Evolutionary conservation across 371 early-diverging fungal species (phyloP).

Genomic region (Fennellomyces sp.): DNA sequence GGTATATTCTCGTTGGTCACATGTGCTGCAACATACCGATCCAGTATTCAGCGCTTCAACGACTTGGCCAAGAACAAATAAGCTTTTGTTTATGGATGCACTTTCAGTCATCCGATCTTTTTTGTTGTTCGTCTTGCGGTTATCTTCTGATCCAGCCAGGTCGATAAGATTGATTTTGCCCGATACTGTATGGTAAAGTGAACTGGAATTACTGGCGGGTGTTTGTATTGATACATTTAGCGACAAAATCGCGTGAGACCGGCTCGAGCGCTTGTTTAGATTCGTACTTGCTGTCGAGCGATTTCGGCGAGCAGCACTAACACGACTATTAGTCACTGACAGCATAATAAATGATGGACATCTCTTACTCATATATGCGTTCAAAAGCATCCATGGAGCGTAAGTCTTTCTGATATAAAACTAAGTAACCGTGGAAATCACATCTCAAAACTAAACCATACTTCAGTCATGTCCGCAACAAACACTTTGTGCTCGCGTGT

Average conservation of each 20-base stretch:
- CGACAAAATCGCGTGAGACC: conserved; percentile 68
- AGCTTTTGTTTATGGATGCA: conserved; percentile 73
- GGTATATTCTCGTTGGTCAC: not conserved
- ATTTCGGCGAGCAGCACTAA: conserved; percentile 46
- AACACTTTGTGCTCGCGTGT: conserved; percentile 52
- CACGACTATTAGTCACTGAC: no score
- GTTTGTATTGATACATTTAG: conserved; percentile 28
- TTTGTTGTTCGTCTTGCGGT: conserved; percentile 70
- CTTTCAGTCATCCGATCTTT: conserved; percentile 68
- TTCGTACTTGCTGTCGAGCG: conserved; percentile 71
- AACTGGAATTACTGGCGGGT: conserved; percentile 5
- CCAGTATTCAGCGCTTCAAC: conserved; percentile 69
- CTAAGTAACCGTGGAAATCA: not conserved
- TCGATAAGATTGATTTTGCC: conserved; percentile 71
- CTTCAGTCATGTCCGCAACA: conserved; percentile 59
- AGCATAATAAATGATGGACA: not conserved
- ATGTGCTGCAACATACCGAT: conserved; percentile 24
- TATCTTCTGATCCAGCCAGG: conserved; percentile 81
- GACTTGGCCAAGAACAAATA: conserved; percentile 76
- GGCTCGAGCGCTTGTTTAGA: conserved; percentile 62
- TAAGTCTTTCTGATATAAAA: conserved; percentile 16
- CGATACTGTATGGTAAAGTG: conserved; percentile 17
- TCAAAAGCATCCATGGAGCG: conserved; percentile 54
- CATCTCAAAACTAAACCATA: not conserved
- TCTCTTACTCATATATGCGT: conserved; percentile 35